These are phyloP conservation scores for Patellifolia procumbens DNA, from an alignment of 179 eudicot genomes.

Conservation along the genomic window DNA sequence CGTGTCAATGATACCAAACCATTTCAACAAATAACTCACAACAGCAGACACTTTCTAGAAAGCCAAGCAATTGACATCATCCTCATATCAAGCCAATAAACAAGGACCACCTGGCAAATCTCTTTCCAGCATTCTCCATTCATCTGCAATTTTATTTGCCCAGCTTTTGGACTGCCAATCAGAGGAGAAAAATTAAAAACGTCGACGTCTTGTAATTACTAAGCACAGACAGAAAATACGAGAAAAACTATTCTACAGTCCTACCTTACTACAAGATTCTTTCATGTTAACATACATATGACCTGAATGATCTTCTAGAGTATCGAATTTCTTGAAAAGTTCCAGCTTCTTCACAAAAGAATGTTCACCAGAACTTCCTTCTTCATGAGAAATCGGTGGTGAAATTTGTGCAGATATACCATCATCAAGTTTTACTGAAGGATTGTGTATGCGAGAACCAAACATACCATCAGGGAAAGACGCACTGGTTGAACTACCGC, in stretches of 20 bases:
- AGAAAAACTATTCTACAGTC: neutral
- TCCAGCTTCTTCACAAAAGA: conserved; percentile 42
- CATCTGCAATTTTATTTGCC: conserved; percentile 73
- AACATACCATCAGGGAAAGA: too few relatives aligned
- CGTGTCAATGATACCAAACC: too few relatives aligned
- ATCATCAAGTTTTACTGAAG: too few relatives aligned
- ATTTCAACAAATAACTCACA: too few relatives aligned
- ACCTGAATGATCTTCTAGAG: conserved; percentile 63
- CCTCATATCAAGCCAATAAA: neutral
- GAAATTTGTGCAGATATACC: conserved; percentile 34
- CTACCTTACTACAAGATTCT: conserved; percentile 41
- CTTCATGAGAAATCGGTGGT: conserved; percentile 27
- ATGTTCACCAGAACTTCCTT: conserved; percentile 32
- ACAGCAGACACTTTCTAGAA: too few relatives aligned
- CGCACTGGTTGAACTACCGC: neutral
- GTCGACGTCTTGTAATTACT: too few relatives aligned
- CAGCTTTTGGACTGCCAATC: conserved; percentile 63
- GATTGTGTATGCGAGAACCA: too few relatives aligned
- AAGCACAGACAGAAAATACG: conserved; percentile 16
- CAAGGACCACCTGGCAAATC: conserved; percentile 70
- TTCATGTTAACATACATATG: conserved; percentile 38
- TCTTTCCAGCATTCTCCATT: conserved; percentile 81
- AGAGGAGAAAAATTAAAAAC: too few relatives aligned
- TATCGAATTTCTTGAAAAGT: conserved; percentile 66
- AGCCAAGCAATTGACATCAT: neutral